Percentiles rank a stretch among this genome's conserved stretches.
Evolutionary conservation across 2,329 filamentous ascomycete genomes (phyloP).

Genomic region (Trichoderma sp.): DNA sequence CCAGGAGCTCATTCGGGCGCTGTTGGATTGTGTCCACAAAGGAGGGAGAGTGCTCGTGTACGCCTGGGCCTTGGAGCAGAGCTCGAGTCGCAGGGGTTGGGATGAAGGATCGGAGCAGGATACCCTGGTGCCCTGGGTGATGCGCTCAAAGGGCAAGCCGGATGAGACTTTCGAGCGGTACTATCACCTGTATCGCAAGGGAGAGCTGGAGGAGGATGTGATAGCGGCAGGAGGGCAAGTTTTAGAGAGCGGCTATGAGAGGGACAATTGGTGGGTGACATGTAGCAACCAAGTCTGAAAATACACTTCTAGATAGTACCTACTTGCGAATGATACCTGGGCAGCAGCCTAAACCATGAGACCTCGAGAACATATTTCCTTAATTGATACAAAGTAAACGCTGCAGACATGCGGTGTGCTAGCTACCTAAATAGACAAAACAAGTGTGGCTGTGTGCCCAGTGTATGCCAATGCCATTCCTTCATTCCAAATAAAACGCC

Average conservation of each 20-base stretch:
- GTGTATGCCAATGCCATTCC: conserved; percentile 5
- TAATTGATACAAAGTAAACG: conserved; percentile 16
- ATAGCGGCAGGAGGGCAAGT: conserved; percentile 71
- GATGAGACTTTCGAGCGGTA: conserved; percentile 78
- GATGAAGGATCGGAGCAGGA: conserved; percentile 82
- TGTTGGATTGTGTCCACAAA: conserved; percentile 65
- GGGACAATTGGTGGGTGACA: conserved; percentile 98
- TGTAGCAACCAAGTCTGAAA: conserved; percentile 31
- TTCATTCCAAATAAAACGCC: background rate
- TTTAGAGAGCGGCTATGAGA: conserved; percentile 84
- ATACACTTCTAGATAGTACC: background rate
- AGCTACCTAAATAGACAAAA: background rate
- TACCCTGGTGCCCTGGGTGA: conserved; percentile 94
- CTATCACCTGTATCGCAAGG: conserved; percentile 87
- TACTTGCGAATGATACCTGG: background rate
- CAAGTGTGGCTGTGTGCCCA: background rate
- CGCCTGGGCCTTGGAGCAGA: conserved; percentile 96
- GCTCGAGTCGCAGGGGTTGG: conserved; percentile 83
- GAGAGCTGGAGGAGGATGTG: conserved; percentile 84
- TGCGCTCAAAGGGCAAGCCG: conserved; percentile 43
- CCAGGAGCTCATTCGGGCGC: conserved; percentile 67
- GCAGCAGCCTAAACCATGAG: background rate
- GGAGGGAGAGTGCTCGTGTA: conserved; percentile 79
- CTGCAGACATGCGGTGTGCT: conserved; percentile 18
- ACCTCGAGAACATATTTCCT: background rate